Evolutionary conservation across 2,329 filamentous ascomycete genomes (phyloP).

Genomic region (Ophiostoma sp.): DNA sequence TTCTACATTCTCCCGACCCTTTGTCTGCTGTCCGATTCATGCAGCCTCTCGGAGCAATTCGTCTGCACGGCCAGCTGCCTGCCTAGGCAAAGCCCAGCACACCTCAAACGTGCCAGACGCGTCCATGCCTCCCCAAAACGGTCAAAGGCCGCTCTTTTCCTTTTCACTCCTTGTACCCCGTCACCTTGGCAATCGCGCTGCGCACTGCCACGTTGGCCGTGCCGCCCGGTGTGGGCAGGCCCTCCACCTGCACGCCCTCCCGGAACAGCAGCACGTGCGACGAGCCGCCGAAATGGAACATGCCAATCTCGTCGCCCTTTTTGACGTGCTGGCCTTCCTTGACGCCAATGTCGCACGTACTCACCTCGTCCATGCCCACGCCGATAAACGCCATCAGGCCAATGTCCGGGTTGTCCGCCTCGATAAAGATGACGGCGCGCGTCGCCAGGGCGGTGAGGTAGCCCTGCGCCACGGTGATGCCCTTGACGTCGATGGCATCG

Average conservation of each 20-base stretch:
- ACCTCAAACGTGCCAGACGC: not conserved
- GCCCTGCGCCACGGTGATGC: constrained; percentile 52
- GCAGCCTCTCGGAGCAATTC: constrained; percentile 1
- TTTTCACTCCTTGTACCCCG: constrained; percentile 3
- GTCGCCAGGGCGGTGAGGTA: constrained; percentile 65
- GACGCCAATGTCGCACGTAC: constrained; percentile 66
- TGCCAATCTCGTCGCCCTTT: constrained; percentile 68
- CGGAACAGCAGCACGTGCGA: constrained; percentile 65
- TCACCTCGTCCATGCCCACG: constrained; percentile 73
- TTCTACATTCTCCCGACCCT: not conserved
- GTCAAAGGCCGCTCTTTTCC: not conserved
- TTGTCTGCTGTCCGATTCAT: constrained; percentile 2
- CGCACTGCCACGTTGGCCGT: constrained; percentile 35
- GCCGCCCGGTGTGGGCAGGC: constrained; percentile 33
- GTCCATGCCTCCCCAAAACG: too few species aligned
- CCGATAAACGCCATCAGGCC: constrained; percentile 66
- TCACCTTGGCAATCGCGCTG: constrained; percentile 32
- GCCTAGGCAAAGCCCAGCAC: too few species aligned
- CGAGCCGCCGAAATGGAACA: constrained; percentile 77
- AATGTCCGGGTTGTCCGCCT: constrained; percentile 62
- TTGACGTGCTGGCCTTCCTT: constrained; percentile 58
- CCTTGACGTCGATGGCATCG: constrained; percentile 40
- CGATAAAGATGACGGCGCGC: constrained; percentile 62
- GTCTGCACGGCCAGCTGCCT: not conserved
- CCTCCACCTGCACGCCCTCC: constrained; percentile 47